Conservation (phyloP, 805 yeast species). For the Ogataea corticis region DNA sequence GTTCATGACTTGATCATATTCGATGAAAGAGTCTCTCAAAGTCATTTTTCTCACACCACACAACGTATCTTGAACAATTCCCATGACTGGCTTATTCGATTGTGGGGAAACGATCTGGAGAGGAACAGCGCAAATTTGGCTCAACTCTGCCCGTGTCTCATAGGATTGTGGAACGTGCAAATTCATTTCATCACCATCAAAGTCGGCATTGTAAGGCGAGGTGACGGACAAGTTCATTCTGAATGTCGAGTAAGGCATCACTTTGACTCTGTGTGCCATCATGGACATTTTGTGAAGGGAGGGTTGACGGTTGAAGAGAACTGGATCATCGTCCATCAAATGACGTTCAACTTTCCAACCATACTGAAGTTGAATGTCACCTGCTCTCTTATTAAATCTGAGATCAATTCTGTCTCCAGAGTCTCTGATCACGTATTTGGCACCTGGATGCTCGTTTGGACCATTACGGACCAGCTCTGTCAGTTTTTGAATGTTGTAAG, state of each 20-base stretch:
- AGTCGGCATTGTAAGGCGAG: slow-evolving; percentile 99
- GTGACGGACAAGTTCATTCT: slow-evolving; percentile 95
- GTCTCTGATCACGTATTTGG: slow-evolving; percentile 96
- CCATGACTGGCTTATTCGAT: slow-evolving; percentile 99
- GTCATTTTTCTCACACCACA: slow-evolving; percentile 98
- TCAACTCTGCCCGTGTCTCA: slow-evolving; percentile 94
- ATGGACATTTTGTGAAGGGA: slow-evolving; percentile 98
- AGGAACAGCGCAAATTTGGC: slow-evolving; percentile 95
- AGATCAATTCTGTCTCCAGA: slow-evolving; percentile 98
- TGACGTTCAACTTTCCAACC: slow-evolving; percentile 99
- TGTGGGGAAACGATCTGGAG: slow-evolving; percentile 97
- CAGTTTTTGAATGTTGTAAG: slow-evolving; percentile 90
- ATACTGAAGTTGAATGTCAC: slow-evolving; percentile 95
- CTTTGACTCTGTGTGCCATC: slow-evolving; percentile 99
- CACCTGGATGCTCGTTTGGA: slow-evolving; percentile 99
- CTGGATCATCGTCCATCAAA: slow-evolving; percentile 96
- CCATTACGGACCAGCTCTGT: slow-evolving; percentile 96
- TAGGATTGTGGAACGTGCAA: slow-evolving; percentile 98
- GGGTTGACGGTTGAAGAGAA: slow-evolving; percentile 97
- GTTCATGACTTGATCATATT: slow-evolving; percentile 93
- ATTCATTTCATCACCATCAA: slow-evolving; percentile 99
- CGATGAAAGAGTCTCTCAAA: slow-evolving; percentile 82
- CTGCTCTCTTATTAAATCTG: slow-evolving; percentile 96
- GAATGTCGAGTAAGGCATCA: slow-evolving; percentile 98
- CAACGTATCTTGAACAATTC: slow-evolving; percentile 97